phyloP scores from a whole-genome alignment of 352 stramenopile genomes.

The Globisporangium cystogenes region DNA sequence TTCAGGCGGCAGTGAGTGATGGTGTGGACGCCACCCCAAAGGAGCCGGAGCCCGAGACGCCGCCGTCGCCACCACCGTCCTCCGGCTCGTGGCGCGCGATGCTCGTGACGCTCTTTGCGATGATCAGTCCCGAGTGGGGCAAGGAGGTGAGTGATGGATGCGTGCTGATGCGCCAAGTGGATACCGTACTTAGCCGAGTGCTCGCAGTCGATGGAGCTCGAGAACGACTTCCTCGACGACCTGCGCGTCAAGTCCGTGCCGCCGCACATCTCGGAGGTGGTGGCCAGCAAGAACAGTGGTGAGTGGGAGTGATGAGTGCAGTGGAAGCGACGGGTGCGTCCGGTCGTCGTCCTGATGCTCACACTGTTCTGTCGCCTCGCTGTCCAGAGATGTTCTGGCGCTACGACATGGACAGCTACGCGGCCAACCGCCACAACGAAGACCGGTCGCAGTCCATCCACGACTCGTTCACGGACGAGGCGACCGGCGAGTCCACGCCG shows the following conservation, averaged over 20 bases:
- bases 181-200: neutral
- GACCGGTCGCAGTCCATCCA: slow-evolving; percentile 55
- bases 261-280: slow-evolving; percentile 44
- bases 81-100: slow-evolving; percentile 44
- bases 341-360: neutral
- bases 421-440: slow-evolving; percentile 58
- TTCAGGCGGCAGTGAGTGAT: neutral
- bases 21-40: neutral
- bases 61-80: slow-evolving; percentile 8
- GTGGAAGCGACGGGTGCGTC: neutral
- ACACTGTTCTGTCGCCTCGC: neutral
- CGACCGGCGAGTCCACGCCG: slow-evolving; percentile 15
- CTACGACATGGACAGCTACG: slow-evolving; percentile 68
- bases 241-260: slow-evolving; percentile 42
- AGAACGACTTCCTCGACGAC: slow-evolving; percentile 38
- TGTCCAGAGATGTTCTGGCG: slow-evolving; percentile 42
- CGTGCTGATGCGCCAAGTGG: neutral
- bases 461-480: slow-evolving; percentile 21
- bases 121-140: slow-evolving; percentile 49
- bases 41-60: neutral
- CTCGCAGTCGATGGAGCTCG: slow-evolving; percentile 20
- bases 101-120: slow-evolving; percentile 50
- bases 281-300: slow-evolving; percentile 26
- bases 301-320: neutral
- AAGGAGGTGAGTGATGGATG: slow-evolving; percentile 26